Evolutionary conservation across 2,329 filamentous ascomycete genomes (phyloP).

Genomic region (Purpureocillium lavendulum): DNA sequence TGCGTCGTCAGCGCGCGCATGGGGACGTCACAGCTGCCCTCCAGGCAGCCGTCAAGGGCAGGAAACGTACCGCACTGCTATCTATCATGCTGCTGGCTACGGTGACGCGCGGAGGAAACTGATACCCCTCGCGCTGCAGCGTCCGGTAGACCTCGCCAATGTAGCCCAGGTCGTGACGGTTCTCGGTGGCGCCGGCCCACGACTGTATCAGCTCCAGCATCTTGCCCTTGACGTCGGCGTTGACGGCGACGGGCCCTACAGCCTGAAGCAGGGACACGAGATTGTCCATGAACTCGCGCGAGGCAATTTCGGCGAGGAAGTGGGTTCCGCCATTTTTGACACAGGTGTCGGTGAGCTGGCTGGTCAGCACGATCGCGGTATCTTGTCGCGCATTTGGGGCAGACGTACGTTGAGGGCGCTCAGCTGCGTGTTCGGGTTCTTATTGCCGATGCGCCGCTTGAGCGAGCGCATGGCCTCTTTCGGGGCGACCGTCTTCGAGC

Average conservation of each 20-base stretch:
- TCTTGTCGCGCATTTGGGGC: too few relatives aligned
- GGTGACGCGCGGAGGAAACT: slow-evolving; percentile 78
- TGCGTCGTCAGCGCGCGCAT: too few relatives aligned
- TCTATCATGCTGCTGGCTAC: slow-evolving; percentile 98
- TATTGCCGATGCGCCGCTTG: slow-evolving; percentile 90
- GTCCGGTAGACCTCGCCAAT: slow-evolving; percentile 80
- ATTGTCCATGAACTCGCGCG: slow-evolving; percentile 97
- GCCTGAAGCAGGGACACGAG: slow-evolving; percentile 82
- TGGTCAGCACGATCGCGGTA: neutral
- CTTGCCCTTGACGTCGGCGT: slow-evolving; percentile 78
- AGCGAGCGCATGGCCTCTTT: slow-evolving; percentile 97
- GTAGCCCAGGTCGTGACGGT: slow-evolving; percentile 73
- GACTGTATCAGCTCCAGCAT: slow-evolving; percentile 90
- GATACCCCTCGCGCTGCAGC: slow-evolving; percentile 76
- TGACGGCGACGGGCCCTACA: slow-evolving; percentile 64
- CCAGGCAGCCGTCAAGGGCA: neutral
- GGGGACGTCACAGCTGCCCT: too few relatives aligned
- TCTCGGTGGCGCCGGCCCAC: slow-evolving; percentile 86
- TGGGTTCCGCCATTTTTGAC: slow-evolving; percentile 97
- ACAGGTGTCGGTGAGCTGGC: slow-evolving; percentile 89
- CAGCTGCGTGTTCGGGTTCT: slow-evolving; percentile 94
- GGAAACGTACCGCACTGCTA: slow-evolving; percentile 70
- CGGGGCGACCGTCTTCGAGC: slow-evolving; percentile 93
- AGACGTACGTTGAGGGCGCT: slow-evolving; percentile 78
- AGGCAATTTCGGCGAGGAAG: slow-evolving; percentile 91